Conservation (phyloP, 371 early-diverging fungal species). For the Lichtheimia corymbifera region DNA sequence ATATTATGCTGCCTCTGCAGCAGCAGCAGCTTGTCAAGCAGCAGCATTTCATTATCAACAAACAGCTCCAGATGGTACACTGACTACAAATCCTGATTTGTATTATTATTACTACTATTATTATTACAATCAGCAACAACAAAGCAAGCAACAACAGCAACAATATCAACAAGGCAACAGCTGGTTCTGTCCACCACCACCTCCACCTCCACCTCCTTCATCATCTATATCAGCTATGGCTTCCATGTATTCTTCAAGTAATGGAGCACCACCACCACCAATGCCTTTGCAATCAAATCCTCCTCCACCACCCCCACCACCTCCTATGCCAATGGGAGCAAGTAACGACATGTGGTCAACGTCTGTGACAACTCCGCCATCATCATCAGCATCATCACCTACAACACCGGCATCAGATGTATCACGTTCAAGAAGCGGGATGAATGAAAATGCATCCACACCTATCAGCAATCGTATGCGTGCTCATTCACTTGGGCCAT, state of each 20-base stretch:
- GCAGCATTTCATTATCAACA: conserved; percentile 39
- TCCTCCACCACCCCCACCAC: conserved; percentile 29
- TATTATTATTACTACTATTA: conserved; percentile 52
- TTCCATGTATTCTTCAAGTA: neutral
- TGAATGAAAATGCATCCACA: conserved; percentile 17
- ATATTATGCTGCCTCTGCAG: conserved; percentile 46
- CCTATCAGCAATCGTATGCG: conserved; percentile 25
- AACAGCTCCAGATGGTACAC: conserved; percentile 29
- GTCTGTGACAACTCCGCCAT: conserved; percentile 18
- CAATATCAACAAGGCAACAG: conserved; percentile 10
- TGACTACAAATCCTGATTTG: conserved; percentile 33
- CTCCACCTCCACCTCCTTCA: conserved; percentile 9
- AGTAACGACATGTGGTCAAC: neutral
- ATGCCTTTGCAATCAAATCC: conserved; percentile 15
- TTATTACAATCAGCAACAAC: conserved; percentile 49
- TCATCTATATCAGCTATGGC: neutral
- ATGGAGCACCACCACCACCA: conserved; percentile 12
- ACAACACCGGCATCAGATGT: neutral
- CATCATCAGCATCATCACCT: conserved; percentile 32
- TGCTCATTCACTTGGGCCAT: conserved; percentile 44
- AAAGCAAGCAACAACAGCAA: conserved; percentile 16
- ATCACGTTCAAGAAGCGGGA: neutral
- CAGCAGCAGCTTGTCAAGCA: conserved; percentile 47
- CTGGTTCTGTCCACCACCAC: conserved; percentile 15
- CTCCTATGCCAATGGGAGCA: conserved; percentile 15